Evolutionary conservation across 169 alveolate genomes (phyloP), one percentile per base, ranked within the genome.

Genomic region (Cryptosporidium sp.): DNA sequence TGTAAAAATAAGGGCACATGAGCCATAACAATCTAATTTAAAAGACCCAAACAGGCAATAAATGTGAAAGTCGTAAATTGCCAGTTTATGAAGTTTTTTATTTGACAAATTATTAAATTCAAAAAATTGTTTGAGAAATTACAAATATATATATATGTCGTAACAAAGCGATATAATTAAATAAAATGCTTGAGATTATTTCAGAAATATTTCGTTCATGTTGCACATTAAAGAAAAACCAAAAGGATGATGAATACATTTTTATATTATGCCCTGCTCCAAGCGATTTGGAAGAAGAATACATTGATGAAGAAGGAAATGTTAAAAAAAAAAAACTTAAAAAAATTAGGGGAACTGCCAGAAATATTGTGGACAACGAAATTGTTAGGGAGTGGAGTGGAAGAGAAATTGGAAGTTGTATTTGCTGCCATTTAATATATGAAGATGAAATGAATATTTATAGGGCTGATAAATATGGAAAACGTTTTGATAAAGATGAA

Each of bases 261-360:
- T 80, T 59, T 80, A 67, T 61, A 3, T 59, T 80, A 12, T 80
- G 89, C 45, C 89, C 89, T 80, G 75, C 67, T 18, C 89, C 74
- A 43, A 62, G 75, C 12, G 89, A 80, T 62, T 48, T 80, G 50
- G 85, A 71, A 35, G 85, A 71, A 12, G 69, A 71, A 14, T 71
- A 71, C 29, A 21, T 26, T 31, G 89, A 80, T 62, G 52, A 62
- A 18, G 89, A 65, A 31, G 45, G 65, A 21, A 70, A 48, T 50
- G 3, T 61, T 10, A 52, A 62, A 62, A 41, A 58, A 41, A 80
- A 45, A 41, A 80, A 80, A 43, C 70, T 52, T 16, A 37, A 73
- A 31, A 73, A 55, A 58, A 37, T 73, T 10, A 43, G 65, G 21
- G 89, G 89, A 80, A 62, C 67, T 7, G 35, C 80, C 3, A 80